A percentile compares a stretch with the other conserved stretches of the same genome.
Conservation (phyloP, 306 rosid genomes). For the Begonia peltatifolia region DNA sequence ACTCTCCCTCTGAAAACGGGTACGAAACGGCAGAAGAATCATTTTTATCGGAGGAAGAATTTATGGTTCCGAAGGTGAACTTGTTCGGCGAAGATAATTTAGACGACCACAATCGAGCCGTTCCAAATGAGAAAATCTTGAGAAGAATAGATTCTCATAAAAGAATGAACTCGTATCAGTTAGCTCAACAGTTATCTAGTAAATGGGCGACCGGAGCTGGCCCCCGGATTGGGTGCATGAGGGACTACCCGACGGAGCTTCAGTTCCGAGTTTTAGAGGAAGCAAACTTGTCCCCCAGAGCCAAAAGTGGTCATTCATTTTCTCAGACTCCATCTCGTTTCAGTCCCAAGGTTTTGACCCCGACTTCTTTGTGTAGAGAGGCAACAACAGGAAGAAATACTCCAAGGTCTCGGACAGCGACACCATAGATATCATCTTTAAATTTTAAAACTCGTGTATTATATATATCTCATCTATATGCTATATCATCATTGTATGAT, state of each 20-base stretch:
- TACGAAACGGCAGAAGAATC: constrained; percentile 85
- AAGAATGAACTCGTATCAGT: constrained; percentile 57
- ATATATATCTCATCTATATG: too few relatives aligned
- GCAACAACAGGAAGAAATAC: not conserved
- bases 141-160: constrained; percentile 57
- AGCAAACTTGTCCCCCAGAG: constrained; percentile 59
- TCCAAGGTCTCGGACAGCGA: not conserved
- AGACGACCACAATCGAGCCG: constrained; percentile 23
- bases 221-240: constrained; percentile 82
- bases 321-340: constrained; percentile 23
- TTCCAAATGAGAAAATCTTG: constrained; percentile 50
- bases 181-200: constrained; percentile 42
- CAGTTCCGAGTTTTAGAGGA: constrained; percentile 48
- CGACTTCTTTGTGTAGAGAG: constrained; percentile 21
- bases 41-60: constrained; percentile 44
- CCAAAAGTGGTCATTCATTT: constrained; percentile 11
- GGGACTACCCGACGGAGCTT: constrained; percentile 78
- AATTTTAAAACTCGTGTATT: too few relatives aligned
- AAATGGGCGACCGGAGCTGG: constrained; percentile 83
- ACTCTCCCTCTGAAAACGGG: constrained; percentile 26
- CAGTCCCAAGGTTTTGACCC: constrained; percentile 13
- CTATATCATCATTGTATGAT: too few relatives aligned
- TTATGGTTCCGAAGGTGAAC: constrained; percentile 58
- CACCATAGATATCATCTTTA: constrained; percentile 4
- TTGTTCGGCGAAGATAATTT: constrained; percentile 37